A percentile compares a stretch with the other conserved stretches of the same genome.
These are phyloP conservation scores for Pisolithus albus DNA, from an alignment of 768 basidiomycete genomes.

Conservation along the genomic window DNA sequence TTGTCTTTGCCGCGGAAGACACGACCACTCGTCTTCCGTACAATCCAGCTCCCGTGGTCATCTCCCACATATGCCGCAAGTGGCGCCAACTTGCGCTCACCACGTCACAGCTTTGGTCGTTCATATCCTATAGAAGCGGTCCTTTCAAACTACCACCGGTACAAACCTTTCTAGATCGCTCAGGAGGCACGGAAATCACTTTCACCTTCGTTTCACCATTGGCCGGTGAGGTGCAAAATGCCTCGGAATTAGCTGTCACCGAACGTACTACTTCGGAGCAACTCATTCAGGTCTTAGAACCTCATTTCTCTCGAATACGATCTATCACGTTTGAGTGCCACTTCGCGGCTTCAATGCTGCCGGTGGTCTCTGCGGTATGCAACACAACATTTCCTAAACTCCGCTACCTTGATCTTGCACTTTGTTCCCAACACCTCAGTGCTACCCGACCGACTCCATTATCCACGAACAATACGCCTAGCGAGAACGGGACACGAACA, in stretches of 20 bases:
- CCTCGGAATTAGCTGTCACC: conserved; percentile 9
- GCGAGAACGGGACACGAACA: background rate
- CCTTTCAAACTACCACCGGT: conserved; percentile 19
- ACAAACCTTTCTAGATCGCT: conserved; percentile 32
- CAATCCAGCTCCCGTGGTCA: conserved; percentile 30
- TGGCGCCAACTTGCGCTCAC: conserved; percentile 43
- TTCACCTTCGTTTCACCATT: conserved; percentile 26
- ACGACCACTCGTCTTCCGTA: conserved; percentile 19
- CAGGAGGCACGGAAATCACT: conserved; percentile 28
- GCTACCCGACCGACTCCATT: conserved; percentile 23
- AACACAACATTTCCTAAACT: conserved; percentile 17
- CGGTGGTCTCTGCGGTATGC: conserved; percentile 18
- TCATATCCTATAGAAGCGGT: conserved; percentile 25
- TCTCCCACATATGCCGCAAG: conserved; percentile 44
- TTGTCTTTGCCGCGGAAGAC: conserved; percentile 22
- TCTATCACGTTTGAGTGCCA: conserved; percentile 30
- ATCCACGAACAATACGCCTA: conserved; percentile 12
- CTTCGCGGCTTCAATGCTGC: conserved; percentile 23
- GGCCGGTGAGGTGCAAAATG: conserved; percentile 9
- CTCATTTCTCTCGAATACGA: conserved; percentile 24
- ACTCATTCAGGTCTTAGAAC: conserved; percentile 19
- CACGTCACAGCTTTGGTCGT: conserved; percentile 42
- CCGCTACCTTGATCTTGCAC: conserved; percentile 25
- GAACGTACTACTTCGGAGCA: conserved; percentile 12
- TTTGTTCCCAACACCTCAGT: conserved; percentile 20